A percentile compares a stretch with the other conserved stretches of the same genome.
phyloP scores from a whole-genome alignment of 495 filamentous ascomycete species.

The Lasiosphaeria ovina region DNA sequence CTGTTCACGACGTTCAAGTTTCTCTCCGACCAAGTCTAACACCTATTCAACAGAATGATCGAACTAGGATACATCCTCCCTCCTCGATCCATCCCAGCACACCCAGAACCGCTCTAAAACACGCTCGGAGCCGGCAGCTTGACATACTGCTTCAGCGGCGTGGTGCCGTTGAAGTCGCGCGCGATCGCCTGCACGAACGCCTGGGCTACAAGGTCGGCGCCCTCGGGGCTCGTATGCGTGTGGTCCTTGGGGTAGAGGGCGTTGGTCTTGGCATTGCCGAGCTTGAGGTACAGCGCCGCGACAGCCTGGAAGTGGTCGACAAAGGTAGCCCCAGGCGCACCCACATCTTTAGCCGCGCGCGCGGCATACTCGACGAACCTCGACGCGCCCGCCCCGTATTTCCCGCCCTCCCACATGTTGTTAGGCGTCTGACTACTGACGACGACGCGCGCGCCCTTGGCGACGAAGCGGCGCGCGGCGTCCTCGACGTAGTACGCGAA shows the following conservation, averaged over 20 bases:
- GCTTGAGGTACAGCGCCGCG: slow-evolving; percentile 48
- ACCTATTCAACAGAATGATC: too few relatives aligned
- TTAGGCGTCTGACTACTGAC: slow-evolving; percentile 62
- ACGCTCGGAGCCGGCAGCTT: slow-evolving; percentile 21
- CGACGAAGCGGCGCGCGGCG: slow-evolving; percentile 49
- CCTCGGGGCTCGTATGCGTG: slow-evolving; percentile 61
- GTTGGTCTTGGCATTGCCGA: slow-evolving; percentile 49
- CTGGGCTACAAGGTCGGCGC: slow-evolving; percentile 56
- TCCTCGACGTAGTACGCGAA: slow-evolving; percentile 57
- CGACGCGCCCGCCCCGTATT: slow-evolving; percentile 39
- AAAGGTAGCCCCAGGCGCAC: slow-evolving; percentile 44
- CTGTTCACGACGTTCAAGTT: too few relatives aligned
- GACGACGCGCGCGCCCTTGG: slow-evolving; percentile 63
- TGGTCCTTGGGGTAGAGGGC: slow-evolving; percentile 58
- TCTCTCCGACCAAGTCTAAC: too few relatives aligned
- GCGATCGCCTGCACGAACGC: slow-evolving; percentile 62
- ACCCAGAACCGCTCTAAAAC: not conserved
- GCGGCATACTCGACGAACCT: slow-evolving; percentile 60
- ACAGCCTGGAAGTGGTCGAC: slow-evolving; percentile 62
- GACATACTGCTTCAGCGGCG: slow-evolving; percentile 27
- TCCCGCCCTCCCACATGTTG: slow-evolving; percentile 58
- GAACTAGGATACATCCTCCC: too few relatives aligned
- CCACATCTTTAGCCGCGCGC: slow-evolving; percentile 45
- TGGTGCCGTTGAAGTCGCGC: slow-evolving; percentile 40
- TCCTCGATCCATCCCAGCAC: too few relatives aligned